A percentile compares a stretch with the other conserved stretches of the same genome.
Evolutionary conservation across 441 rosid species (phyloP).

Genomic region (Eruca vesicaria): DNA sequence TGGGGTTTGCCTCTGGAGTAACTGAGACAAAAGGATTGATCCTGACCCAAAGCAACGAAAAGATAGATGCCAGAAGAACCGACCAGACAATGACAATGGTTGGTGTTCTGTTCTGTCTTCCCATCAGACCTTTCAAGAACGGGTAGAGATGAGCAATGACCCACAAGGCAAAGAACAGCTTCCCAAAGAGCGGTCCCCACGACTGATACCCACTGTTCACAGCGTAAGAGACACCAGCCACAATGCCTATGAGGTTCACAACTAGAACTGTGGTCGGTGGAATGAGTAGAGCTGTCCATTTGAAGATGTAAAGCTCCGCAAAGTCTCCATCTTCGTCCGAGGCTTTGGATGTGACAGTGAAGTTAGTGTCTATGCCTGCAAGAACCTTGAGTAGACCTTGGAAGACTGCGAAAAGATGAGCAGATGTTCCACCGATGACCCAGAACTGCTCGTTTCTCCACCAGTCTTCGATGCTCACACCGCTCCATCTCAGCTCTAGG

Average conservation of each 20-base stretch:
- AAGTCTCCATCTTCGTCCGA: conserved; percentile 90
- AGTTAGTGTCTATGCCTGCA: conserved; percentile 95
- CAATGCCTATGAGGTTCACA: conserved; percentile 85
- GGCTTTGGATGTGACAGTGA: conserved; percentile 95
- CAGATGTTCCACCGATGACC: conserved; percentile 98
- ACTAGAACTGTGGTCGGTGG: conserved; percentile 92
- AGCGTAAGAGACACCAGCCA: conserved; percentile 91
- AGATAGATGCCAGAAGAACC: conserved; percentile 87
- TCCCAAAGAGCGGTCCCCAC: conserved; percentile 98
- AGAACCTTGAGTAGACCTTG: conserved; percentile 96
- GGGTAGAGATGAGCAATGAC: conserved; percentile 96
- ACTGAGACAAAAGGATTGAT: conserved; percentile 76
- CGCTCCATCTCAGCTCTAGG: conserved; percentile 92
- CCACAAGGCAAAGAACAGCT: conserved; percentile 96
- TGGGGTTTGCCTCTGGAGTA: conserved; percentile 47
- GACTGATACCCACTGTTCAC: conserved; percentile 96
- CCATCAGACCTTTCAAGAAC: conserved; percentile 89
- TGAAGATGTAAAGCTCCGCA: conserved; percentile 91
- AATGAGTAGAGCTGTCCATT: conserved; percentile 96
- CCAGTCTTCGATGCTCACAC: conserved; percentile 93
- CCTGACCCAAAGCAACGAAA: conserved; percentile 97
- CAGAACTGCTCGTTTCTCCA: conserved; percentile 99
- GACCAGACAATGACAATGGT: conserved; percentile 98
- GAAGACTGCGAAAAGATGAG: conserved; percentile 96
- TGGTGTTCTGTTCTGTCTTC: conserved; percentile 93